Conservation (phyloP, 2,329 filamentous ascomycete genomes). For the Bipolaris zeicola region DNA sequence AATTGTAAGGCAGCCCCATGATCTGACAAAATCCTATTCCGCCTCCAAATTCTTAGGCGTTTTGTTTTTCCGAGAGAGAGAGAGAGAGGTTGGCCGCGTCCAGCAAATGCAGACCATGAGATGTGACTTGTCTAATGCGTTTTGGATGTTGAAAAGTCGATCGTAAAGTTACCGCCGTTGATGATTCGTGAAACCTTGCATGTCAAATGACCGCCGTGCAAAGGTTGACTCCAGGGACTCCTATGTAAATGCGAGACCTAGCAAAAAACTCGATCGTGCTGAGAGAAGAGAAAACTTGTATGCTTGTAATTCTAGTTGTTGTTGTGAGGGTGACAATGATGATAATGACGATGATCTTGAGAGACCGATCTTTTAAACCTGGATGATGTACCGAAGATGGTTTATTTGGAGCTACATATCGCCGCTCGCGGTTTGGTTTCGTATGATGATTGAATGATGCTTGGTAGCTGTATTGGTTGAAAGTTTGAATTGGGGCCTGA, state of each 20-base stretch:
- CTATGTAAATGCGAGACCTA: constrained; percentile 36
- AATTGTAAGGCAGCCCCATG: constrained; percentile 24
- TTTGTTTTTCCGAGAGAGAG: constrained; percentile 10
- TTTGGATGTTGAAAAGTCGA: constrained; percentile 32
- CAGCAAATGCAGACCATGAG: constrained; percentile 41
- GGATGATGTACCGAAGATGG: constrained; percentile 32
- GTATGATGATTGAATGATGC: constrained; percentile 3
- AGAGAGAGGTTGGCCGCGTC: constrained; percentile 31
- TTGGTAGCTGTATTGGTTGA: constrained; percentile 3
- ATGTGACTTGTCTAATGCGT: constrained; percentile 44
- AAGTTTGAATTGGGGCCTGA: not conserved
- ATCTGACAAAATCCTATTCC: constrained; percentile 17
- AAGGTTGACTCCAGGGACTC: constrained; percentile 33
- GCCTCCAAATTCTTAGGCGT: constrained; percentile 6
- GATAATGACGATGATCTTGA: constrained; percentile 12
- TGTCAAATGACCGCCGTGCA: constrained; percentile 11
- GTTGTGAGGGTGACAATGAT: constrained; percentile 13
- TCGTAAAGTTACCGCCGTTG: constrained; percentile 28
- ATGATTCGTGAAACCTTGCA: constrained; percentile 26
- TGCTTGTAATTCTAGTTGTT: constrained; percentile 17
- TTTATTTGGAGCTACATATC: constrained; percentile 21
- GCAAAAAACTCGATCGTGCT: constrained; percentile 20
- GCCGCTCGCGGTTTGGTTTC: constrained; percentile 7
- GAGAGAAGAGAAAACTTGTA: constrained; percentile 17
- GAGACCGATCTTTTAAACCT: constrained; percentile 13